phyloP scores from a whole-genome alignment of 2,329 filamentous ascomycete genomes.

The Colletotrichum truncatum region DNA sequence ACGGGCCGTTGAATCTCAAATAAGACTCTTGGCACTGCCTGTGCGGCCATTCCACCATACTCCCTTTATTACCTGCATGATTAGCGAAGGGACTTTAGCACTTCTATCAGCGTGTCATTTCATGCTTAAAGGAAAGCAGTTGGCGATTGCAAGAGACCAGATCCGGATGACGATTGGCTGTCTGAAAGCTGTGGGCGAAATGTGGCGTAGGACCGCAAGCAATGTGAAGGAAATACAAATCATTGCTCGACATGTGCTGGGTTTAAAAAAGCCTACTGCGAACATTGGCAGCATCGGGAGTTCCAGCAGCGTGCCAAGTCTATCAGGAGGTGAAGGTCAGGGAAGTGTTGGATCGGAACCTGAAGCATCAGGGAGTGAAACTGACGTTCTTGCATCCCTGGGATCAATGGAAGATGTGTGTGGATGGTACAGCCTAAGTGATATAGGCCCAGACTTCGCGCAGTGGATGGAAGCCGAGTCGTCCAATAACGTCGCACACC shows the following conservation, averaged over 20 bases:
- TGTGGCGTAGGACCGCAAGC: slow-evolving; percentile 46
- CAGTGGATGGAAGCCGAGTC: too few relatives aligned
- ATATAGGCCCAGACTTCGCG: neutral
- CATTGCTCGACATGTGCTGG: slow-evolving; percentile 44
- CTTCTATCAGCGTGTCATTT: slow-evolving; percentile 47
- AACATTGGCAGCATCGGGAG: neutral
- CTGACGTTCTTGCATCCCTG: neutral
- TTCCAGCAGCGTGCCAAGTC: neutral
- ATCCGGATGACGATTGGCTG: slow-evolving; percentile 52
- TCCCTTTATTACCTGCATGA: slow-evolving; percentile 51
- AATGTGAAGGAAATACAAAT: slow-evolving; percentile 50
- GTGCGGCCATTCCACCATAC: slow-evolving; percentile 43
- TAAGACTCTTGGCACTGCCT: slow-evolving; percentile 48
- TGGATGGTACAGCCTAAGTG: slow-evolving; percentile 6
- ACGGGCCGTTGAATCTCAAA: slow-evolving; percentile 46
- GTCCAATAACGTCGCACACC: too few relatives aligned
- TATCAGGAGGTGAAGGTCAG: neutral
- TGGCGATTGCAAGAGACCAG: slow-evolving; percentile 48
- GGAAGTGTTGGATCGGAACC: neutral
- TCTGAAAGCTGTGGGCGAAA: slow-evolving; percentile 43
- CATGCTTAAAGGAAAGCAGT: slow-evolving; percentile 40
- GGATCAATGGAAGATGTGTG: slow-evolving; percentile 18
- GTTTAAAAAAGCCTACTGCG: neutral
- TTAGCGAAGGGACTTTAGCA: slow-evolving; percentile 46
- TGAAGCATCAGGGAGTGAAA: neutral